Evolutionary conservation across 2,329 filamentous ascomycete genomes (phyloP).

Genomic region (Aureobasidium subglaciale): DNA sequence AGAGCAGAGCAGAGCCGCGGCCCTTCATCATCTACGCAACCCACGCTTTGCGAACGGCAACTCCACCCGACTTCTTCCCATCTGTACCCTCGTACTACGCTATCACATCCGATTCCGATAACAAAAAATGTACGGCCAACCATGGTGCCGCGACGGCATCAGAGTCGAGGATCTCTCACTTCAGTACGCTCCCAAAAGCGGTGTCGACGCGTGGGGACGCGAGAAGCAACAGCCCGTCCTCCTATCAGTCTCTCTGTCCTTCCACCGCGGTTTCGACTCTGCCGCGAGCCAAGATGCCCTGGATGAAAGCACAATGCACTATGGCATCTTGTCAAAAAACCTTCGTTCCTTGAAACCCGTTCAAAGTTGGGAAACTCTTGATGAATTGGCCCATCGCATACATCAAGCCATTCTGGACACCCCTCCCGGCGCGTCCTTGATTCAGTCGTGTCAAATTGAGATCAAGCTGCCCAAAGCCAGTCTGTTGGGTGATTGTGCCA

Average conservation of each 20-base stretch:
- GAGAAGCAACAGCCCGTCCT: slow-evolving; percentile 55
- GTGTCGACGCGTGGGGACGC: slow-evolving; percentile 62
- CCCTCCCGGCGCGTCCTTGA: slow-evolving; percentile 3
- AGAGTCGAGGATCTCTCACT: slow-evolving; percentile 56
- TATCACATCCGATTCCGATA: too few species aligned
- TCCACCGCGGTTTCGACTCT: slow-evolving; percentile 49
- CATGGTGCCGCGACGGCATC: slow-evolving; percentile 33
- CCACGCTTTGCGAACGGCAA: too few species aligned
- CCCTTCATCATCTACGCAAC: too few species aligned
- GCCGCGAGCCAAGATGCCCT: slow-evolving; percentile 56
- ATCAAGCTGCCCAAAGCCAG: slow-evolving; percentile 61
- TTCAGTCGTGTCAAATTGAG: slow-evolving; percentile 19
- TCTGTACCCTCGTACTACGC: neutral
- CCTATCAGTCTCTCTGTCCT: slow-evolving; percentile 53
- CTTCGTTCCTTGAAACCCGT: slow-evolving; percentile 31
- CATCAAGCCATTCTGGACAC: slow-evolving; percentile 13
- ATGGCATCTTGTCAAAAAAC: slow-evolving; percentile 62
- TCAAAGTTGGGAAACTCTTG: slow-evolving; percentile 9
- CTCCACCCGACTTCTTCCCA: neutral
- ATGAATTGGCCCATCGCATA: slow-evolving; percentile 11
- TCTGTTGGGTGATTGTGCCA: slow-evolving; percentile 55
- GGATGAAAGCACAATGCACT: slow-evolving; percentile 66
- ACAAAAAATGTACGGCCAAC: slow-evolving; percentile 6
- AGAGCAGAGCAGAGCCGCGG: too few species aligned
- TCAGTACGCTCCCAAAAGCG: slow-evolving; percentile 44